A percentile compares a stretch with the other conserved stretches of the same genome.
Conservation (phyloP, 73 alveolate species). For the Symbiodinium natans region DNA sequence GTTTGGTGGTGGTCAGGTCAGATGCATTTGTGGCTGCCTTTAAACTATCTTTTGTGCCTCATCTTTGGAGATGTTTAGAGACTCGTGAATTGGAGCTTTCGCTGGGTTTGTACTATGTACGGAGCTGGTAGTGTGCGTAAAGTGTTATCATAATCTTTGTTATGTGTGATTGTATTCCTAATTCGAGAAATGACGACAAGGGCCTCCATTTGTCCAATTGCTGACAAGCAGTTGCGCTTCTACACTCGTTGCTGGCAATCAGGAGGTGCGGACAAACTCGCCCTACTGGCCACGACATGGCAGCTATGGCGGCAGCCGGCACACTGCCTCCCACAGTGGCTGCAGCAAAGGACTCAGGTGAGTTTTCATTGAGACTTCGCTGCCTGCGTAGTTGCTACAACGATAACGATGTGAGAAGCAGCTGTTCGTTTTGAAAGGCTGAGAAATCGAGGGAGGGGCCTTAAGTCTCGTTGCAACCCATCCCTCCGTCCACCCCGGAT, state of each 20-base stretch:
- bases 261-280: slow-evolving; percentile 66
- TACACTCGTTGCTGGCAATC: too few species aligned
- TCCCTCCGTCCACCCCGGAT: background rate
- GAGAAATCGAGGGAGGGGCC: too few species aligned
- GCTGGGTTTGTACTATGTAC: too few species aligned
- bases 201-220: too few species aligned
- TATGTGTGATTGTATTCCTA: too few species aligned
- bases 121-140: too few species aligned
- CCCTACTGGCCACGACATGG: slow-evolving; percentile 79
- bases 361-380: background rate
- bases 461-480: background rate
- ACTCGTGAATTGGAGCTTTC: background rate
- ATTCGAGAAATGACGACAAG: too few species aligned
- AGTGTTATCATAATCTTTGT: too few species aligned
- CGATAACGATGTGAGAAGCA: background rate
- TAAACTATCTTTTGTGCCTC: too few species aligned
- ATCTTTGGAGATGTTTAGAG: too few species aligned
- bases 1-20: background rate
- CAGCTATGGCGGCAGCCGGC: slow-evolving; percentile 90
- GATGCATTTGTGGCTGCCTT: background rate
- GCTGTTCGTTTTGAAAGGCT: background rate
- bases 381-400: background rate
- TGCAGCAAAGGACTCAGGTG: background rate
- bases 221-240: too few species aligned
- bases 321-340: slow-evolving; percentile 41